Base-by-base conservation (phyloP, 2,329 filamentous ascomycete genomes). In the Xylariaceae sp. region DNA sequence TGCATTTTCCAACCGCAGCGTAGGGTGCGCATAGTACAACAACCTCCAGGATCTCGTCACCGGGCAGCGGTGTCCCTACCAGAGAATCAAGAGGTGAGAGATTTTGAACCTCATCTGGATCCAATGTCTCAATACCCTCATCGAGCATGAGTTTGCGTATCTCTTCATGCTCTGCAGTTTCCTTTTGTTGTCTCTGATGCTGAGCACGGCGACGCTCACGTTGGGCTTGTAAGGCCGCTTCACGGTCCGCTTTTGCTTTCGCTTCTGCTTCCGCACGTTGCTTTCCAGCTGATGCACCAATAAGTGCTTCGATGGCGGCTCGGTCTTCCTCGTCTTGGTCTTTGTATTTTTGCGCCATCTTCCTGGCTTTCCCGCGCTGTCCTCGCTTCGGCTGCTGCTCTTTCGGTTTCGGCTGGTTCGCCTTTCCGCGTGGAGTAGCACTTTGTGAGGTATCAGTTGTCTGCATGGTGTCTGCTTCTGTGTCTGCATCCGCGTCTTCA, bases 271-370 rank as follows among this genome's bases (percentile, higher is more conserved):
- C 82, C 12, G 80, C 82, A 54, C 84, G 83, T 59, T 87, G 78
- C 35, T 81, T 79, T 1, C 85, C 85, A 0, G 79, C 78, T 51
- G 78, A 74, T 2, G 89, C 85, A 36, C 94, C 94, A n/a, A 96
- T 83, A n/a, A 97, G 78, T 19, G 84, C 79, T 69, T 96, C 87
- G 31, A 90, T 90, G 0, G 91, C 80, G 6, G 80, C 81, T 11
- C 90, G 89, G 63, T 99, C 94, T 68, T 96, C 92, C 48, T 96
- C 90, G 60, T 97, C 92, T 75, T 97, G 94, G 60, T 95, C 76
- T 41, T 87, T 92, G 71, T 99, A 99, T 67, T 96, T 96, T 51
- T 82, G 75, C 3, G 89, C 89, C 2, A 89, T 84, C 68, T 94
- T 95, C 74, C 95, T 96, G 39, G 85, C 84, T 66, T 95, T 96